Conservation (phyloP, 2,329 filamentous ascomycete genomes). For the Amesomyces nigricolor region DNA sequence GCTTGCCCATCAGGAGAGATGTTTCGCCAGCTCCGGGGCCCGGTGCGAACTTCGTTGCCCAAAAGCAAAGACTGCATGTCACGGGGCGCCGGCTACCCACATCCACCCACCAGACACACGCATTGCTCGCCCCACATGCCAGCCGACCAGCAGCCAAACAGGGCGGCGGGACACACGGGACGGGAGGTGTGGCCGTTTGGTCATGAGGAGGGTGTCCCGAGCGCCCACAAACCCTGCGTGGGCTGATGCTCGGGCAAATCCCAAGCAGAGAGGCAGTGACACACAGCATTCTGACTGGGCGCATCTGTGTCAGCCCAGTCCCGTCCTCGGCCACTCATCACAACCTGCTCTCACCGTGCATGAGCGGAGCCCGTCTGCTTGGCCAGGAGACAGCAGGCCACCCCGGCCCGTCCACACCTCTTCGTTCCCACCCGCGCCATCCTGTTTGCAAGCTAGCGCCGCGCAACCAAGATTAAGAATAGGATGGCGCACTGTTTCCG, state of each 20-base stretch:
- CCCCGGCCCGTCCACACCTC: constrained; percentile 14
- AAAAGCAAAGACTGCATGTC: constrained; percentile 19
- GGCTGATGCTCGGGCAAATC: constrained; percentile 12
- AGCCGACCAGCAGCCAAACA: not conserved
- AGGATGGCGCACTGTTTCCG: constrained; percentile 36
- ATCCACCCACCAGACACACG: constrained; percentile 15
- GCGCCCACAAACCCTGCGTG: too few species aligned
- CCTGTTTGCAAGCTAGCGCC: constrained; percentile 30
- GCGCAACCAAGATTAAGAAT: constrained; percentile 37
- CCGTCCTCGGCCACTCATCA: constrained; percentile 45
- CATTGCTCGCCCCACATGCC: not conserved
- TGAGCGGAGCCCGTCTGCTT: constrained; percentile 28
- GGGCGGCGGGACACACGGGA: too few species aligned
- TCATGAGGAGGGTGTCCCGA: constrained; percentile 6
- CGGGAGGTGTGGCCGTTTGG: too few species aligned
- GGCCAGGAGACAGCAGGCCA: constrained; percentile 15
- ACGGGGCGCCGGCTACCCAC: constrained; percentile 15
- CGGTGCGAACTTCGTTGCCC: not conserved
- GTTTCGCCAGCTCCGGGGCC: constrained; percentile 16
- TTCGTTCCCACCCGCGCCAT: constrained; percentile 27
- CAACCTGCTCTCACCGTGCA: constrained; percentile 31
- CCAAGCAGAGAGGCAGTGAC: constrained; percentile 21
- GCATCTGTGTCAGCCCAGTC: constrained; percentile 45
- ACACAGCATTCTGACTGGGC: constrained; percentile 21
- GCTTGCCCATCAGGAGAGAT: constrained; percentile 2